These are phyloP conservation scores for Aureobasidium pullulans DNA, from an alignment of 2,329 filamentous ascomycete species.

Conservation along the genomic window DNA sequence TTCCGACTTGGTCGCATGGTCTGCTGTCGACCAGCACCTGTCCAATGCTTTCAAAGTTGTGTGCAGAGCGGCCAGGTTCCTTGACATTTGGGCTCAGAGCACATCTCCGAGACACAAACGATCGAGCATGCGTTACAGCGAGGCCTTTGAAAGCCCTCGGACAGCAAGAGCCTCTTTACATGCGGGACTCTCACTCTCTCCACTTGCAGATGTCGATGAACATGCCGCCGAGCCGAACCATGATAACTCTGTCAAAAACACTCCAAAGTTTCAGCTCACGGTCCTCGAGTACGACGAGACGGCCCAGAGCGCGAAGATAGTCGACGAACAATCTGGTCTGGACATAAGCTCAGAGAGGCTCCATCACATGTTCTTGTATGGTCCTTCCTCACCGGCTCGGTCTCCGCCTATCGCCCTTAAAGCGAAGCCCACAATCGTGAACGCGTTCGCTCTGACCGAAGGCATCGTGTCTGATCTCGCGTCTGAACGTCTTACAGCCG, in stretches of 20 bases:
- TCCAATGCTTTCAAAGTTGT: conserved; percentile 90
- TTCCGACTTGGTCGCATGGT: conserved; percentile 53
- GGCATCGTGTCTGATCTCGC: conserved; percentile 50
- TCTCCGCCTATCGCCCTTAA: neutral
- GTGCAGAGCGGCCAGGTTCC: conserved; percentile 80
- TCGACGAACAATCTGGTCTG: neutral
- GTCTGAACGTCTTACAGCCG: conserved; percentile 70
- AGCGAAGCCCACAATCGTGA: neutral
- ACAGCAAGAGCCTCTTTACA: neutral
- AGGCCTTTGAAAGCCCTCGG: neutral
- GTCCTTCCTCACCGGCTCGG: neutral
- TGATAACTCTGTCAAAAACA: neutral
- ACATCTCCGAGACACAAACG: neutral
- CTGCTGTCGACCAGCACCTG: conserved; percentile 86
- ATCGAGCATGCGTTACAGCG: neutral
- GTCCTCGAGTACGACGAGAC: neutral
- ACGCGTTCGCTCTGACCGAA: neutral
- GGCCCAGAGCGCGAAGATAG: neutral
- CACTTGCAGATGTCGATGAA: conserved; percentile 32
- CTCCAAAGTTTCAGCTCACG: neutral
- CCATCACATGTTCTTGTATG: neutral
- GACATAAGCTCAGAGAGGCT: neutral
- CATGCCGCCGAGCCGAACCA: neutral
- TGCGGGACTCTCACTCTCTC: neutral
- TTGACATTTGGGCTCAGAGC: conserved; percentile 69